A percentile compares a stretch with the other conserved stretches of the same genome.
phyloP scores from a whole-genome alignment of 805 yeast species.

The Ogataea nonfermentans region DNA sequence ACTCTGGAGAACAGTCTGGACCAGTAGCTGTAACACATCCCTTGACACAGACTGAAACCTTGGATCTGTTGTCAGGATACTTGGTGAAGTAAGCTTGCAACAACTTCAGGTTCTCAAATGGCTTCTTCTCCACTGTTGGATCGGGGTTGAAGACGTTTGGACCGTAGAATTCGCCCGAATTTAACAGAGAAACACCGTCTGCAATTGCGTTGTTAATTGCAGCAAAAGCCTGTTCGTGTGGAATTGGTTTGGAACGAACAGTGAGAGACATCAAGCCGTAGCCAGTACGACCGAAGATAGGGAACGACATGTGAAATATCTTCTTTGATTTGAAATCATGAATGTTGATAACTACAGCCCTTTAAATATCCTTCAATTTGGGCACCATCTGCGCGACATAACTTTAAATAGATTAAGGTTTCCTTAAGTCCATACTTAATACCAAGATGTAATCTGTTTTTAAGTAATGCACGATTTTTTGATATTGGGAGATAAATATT shows the following conservation, averaged over 20 bases:
- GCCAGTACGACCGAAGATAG: slow-evolving; percentile 42
- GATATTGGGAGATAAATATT: too few relatives aligned
- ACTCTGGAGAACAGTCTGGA: slow-evolving; percentile 52
- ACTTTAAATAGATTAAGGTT: too few relatives aligned
- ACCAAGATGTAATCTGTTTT: too few relatives aligned
- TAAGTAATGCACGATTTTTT: too few relatives aligned
- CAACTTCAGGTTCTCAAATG: slow-evolving; percentile 51
- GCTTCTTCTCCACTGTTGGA: slow-evolving; percentile 13
- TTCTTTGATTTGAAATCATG: too few relatives aligned
- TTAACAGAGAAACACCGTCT: slow-evolving; percentile 52
- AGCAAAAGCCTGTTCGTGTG: slow-evolving; percentile 51
- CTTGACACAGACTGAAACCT: slow-evolving; percentile 64
- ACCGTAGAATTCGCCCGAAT: slow-evolving; percentile 82
- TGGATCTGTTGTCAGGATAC: slow-evolving; percentile 53
- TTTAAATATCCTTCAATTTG: too few relatives aligned
- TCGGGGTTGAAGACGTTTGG: slow-evolving; percentile 27
- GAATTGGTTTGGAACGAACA: slow-evolving; percentile 57
- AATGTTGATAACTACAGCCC: too few relatives aligned
- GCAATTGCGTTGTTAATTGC: slow-evolving; percentile 53
- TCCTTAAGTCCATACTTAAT: too few relatives aligned
- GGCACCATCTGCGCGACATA: too few relatives aligned
- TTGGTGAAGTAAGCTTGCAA: slow-evolving; percentile 55
- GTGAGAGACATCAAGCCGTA: slow-evolving; percentile 84
- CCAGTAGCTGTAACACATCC: slow-evolving; percentile 46
- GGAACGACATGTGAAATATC: too few relatives aligned